These are phyloP conservation scores for Fusarium sp. DNA, from an alignment of 2,329 filamentous ascomycete species.

Conservation along the genomic window DNA sequence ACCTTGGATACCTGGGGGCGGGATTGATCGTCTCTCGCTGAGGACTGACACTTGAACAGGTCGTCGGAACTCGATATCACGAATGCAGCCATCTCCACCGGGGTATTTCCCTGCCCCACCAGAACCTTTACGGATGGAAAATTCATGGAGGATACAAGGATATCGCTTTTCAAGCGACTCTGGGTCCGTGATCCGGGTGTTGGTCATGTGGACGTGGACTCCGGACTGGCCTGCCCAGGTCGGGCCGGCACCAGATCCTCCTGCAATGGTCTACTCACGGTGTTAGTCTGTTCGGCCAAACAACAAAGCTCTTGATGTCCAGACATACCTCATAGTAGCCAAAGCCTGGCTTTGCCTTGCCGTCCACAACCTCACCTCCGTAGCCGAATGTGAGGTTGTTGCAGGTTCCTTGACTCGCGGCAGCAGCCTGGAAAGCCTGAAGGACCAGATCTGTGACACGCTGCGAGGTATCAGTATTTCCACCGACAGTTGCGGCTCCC, in stretches of 20 bases:
- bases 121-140: slow-evolving; percentile 71
- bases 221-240: slow-evolving; percentile 54
- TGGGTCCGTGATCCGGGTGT: slow-evolving; percentile 75
- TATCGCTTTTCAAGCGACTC: slow-evolving; percentile 63
- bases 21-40: slow-evolving; percentile 78
- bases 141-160: slow-evolving; percentile 77
- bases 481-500: slow-evolving; percentile 81
- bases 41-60: slow-evolving; percentile 81
- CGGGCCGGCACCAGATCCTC: slow-evolving; percentile 76
- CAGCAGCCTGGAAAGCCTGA: slow-evolving; percentile 81
- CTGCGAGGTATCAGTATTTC: slow-evolving; percentile 71
- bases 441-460: slow-evolving; percentile 56
- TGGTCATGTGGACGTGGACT: slow-evolving; percentile 71
- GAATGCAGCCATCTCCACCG: slow-evolving; percentile 79
- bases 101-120: slow-evolving; percentile 72
- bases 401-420: slow-evolving; percentile 81
- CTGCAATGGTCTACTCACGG: slow-evolving; percentile 63
- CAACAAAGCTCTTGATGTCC: neutral
- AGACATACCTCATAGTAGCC: slow-evolving; percentile 55
- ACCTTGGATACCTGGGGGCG: slow-evolving; percentile 77
- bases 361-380: slow-evolving; percentile 40
- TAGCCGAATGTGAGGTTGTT: slow-evolving; percentile 88
- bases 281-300: neutral
- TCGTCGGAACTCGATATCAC: slow-evolving; percentile 82
- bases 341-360: slow-evolving; percentile 52